Evolutionary conservation across 2,329 filamentous ascomycete genomes (phyloP).

Genomic region (Aspergillaceae sp.): DNA sequence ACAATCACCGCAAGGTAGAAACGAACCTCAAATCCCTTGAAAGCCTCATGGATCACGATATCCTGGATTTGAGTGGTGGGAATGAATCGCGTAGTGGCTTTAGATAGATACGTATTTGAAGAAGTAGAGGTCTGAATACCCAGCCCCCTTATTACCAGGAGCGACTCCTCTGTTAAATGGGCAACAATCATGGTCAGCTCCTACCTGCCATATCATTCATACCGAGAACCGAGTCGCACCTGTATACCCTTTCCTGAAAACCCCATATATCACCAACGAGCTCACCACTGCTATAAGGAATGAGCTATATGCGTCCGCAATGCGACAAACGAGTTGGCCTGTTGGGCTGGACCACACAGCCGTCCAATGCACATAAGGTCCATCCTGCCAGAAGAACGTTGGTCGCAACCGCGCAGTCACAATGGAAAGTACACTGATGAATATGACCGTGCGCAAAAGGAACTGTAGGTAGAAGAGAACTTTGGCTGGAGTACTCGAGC

Average conservation of each 20-base stretch:
- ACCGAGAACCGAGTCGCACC: conserved; percentile 30
- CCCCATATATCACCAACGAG: conserved; percentile 34
- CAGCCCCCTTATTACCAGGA: conserved; percentile 78
- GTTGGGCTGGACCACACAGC: conserved; percentile 26
- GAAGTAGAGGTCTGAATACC: conserved; percentile 81
- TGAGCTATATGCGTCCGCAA: conserved; percentile 35
- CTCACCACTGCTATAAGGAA: conserved; percentile 33
- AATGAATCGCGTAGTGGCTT: conserved; percentile 63
- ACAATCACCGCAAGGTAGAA: conserved; percentile 89
- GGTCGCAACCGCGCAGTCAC: conserved; percentile 26
- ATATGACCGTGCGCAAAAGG: conserved; percentile 38
- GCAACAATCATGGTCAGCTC: conserved; percentile 40
- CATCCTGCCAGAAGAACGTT: conserved; percentile 19
- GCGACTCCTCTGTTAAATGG: conserved; percentile 58
- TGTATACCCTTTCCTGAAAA: conserved; percentile 43
- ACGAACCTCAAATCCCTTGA: conserved; percentile 79
- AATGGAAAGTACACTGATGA: conserved; percentile 32
- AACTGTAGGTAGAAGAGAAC: conserved; percentile 37
- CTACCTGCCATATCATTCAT: conserved; percentile 11
- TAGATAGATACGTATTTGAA: conserved; percentile 57
- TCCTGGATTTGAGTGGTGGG: conserved; percentile 88
- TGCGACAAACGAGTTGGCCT: conserved; percentile 24
- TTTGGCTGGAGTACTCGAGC: conserved; percentile 39
- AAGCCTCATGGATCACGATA: conserved; percentile 90
- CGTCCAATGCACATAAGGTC: conserved; percentile 19